Percentiles rank a stretch among this genome's conserved stretches.
Conservation (phyloP, 2,329 filamentous ascomycete genomes). For the Cercospora sp. region DNA sequence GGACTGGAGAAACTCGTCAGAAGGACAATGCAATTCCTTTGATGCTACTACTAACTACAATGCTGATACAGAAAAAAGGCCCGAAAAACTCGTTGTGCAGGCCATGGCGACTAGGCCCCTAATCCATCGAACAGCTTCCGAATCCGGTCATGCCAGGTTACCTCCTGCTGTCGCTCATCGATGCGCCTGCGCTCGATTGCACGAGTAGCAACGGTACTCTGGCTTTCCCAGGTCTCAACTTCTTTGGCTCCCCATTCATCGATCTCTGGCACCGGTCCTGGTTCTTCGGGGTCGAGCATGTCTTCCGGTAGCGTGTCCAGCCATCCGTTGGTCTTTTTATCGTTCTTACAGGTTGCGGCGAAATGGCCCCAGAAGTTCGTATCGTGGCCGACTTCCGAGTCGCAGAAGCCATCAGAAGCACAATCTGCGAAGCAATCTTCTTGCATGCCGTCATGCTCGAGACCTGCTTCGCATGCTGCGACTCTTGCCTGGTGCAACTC, state of each 20-base stretch:
- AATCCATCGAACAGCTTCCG: neutral
- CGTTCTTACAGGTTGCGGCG: neutral
- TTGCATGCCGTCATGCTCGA: neutral
- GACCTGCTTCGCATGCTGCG: neutral
- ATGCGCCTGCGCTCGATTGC: neutral
- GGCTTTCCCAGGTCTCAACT: neutral
- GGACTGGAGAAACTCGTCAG: neutral
- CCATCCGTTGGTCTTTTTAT: neutral
- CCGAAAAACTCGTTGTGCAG: neutral
- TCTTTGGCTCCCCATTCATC: neutral
- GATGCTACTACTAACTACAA: neutral
- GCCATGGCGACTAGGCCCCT: neutral
- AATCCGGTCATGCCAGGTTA: neutral
- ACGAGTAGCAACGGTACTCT: neutral
- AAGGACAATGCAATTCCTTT: neutral
- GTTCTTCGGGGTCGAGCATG: neutral
- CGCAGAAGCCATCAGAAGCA: neutral
- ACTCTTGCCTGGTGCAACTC: neutral
- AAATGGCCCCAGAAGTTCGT: neutral
- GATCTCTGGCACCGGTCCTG: neutral
- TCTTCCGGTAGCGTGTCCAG: neutral
- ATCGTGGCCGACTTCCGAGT: neutral
- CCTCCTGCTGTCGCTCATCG: neutral
- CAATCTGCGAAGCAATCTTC: neutral
- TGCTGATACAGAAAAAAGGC: neutral